phyloP scores from a whole-genome alignment of 805 yeast species.

The Tanozyma kutaoensis region DNA sequence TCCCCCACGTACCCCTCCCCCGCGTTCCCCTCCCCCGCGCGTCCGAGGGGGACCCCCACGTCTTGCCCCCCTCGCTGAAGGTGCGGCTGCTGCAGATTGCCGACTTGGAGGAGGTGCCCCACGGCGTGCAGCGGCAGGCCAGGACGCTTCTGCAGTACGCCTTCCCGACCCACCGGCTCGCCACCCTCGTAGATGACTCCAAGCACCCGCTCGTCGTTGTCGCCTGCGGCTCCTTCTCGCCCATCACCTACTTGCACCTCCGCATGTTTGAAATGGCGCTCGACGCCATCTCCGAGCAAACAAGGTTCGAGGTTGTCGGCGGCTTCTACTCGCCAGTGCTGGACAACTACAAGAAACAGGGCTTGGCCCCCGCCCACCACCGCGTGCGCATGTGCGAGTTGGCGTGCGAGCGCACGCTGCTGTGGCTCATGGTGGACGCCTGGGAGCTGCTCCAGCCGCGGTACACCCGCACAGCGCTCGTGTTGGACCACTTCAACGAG shows the following conservation, averaged over 20 bases:
- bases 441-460: constrained; percentile 93
- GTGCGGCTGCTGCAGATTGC: constrained; percentile 60
- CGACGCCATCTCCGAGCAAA: constrained; percentile 83
- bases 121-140: constrained; percentile 85
- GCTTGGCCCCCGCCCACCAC: constrained; percentile 78
- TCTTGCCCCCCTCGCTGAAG: constrained; percentile 28
- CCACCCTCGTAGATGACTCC: constrained; percentile 55
- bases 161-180: constrained; percentile 82
- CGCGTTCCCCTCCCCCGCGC: no score
- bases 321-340: constrained; percentile 93
- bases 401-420: constrained; percentile 92
- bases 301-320: constrained; percentile 89
- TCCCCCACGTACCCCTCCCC: no score
- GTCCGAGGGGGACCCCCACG: neutral
- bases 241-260: constrained; percentile 86
- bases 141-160: constrained; percentile 49
- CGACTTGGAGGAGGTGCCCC: constrained; percentile 93
- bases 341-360: constrained; percentile 87
- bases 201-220: constrained; percentile 88
- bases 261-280: constrained; percentile 99
- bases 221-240: constrained; percentile 96
- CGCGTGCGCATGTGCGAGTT: constrained; percentile 96
- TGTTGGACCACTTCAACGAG: constrained; percentile 90
- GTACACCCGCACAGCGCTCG: constrained; percentile 90
- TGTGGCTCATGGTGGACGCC: constrained; percentile 98